A percentile compares a stretch with the other conserved stretches of the same genome.
These are phyloP conservation scores for Amanita rimosa DNA, from an alignment of 768 basidiomycete genomes.

Conservation along the genomic window DNA sequence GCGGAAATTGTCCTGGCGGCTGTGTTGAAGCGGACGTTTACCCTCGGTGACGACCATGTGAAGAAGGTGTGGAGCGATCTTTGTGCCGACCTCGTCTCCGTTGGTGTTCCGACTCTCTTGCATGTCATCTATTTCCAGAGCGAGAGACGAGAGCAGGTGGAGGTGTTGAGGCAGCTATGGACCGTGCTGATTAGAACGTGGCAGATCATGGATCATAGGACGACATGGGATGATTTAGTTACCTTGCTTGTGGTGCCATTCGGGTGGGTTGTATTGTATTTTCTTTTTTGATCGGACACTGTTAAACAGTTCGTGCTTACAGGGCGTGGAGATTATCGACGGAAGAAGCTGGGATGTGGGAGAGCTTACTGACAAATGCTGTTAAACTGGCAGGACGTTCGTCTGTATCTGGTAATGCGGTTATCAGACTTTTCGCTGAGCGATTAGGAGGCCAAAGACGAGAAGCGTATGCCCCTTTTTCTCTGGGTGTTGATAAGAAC, in stretches of 20 bases:
- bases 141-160: conserved; percentile 17
- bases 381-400: conserved; percentile 14
- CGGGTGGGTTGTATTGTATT: conserved; percentile 21
- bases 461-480: not conserved
- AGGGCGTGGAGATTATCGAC: conserved; percentile 37
- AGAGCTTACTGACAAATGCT: conserved; percentile 20
- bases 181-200: conserved; percentile 24
- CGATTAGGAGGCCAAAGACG: conserved; percentile 13
- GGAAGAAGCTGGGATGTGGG: conserved; percentile 32
- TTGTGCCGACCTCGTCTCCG: conserved; percentile 34
- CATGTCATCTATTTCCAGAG: conserved; percentile 18
- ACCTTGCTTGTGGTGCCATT: conserved; percentile 37
- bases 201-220: conserved; percentile 13
- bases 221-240: conserved; percentile 29
- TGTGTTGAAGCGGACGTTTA: conserved; percentile 32
- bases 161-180: conserved; percentile 39
- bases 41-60: conserved; percentile 25
- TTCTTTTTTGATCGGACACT: not conserved
- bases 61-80: conserved; percentile 34
- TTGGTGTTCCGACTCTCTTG: conserved; percentile 28
- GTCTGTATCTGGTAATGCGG: conserved; percentile 10
- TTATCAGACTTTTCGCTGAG: conserved; percentile 19
- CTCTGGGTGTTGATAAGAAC: not conserved
- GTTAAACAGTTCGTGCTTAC: conserved; percentile 5
- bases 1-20: conserved; percentile 36